Conservation (phyloP, 2,329 filamentous ascomycete genomes). For the Cladosporium halotolerans region DNA sequence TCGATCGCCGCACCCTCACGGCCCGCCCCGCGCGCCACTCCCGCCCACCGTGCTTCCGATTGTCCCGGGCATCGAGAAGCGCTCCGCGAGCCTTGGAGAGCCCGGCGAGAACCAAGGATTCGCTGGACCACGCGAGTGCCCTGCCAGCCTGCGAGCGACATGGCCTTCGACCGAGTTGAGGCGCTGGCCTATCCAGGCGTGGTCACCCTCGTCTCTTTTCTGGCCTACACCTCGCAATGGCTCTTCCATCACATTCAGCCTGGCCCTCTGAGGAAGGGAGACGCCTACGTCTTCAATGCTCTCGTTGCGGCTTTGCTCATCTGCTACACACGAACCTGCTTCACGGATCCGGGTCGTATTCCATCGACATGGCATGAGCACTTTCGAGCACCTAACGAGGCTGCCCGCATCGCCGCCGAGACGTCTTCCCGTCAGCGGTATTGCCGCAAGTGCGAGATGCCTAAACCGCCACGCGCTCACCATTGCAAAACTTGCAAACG, state of each 20-base stretch:
- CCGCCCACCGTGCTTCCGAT: no score
- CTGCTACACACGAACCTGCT: conserved; percentile 62
- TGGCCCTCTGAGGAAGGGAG: conserved; percentile 51
- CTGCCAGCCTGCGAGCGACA: neutral
- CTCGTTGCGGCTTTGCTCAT: conserved; percentile 60
- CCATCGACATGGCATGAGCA: conserved; percentile 38
- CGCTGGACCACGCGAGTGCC: no score
- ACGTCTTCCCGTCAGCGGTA: conserved; percentile 43
- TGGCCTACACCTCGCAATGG: conserved; percentile 66
- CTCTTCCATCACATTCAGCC: conserved; percentile 56
- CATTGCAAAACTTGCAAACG: conserved; percentile 72
- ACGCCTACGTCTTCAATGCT: conserved; percentile 60
- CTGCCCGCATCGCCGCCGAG: conserved; percentile 16
- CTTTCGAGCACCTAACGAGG: conserved; percentile 21
- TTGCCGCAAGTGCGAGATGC: conserved; percentile 69
- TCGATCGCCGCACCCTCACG: no score
- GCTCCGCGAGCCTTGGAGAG: no score
- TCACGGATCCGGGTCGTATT: conserved; percentile 52
- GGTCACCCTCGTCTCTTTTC: conserved; percentile 59
- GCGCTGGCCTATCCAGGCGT: conserved; percentile 47
- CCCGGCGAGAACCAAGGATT: no score
- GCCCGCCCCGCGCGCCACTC: no score
- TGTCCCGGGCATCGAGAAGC: no score
- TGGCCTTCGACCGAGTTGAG: conserved; percentile 1
- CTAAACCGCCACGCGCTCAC: conserved; percentile 71